A percentile compares a stretch with the other conserved stretches of the same genome.
These are phyloP conservation scores for Tranzscheliella williamsii DNA, from an alignment of 1,284 basidiomycete species.

Conservation along the genomic window DNA sequence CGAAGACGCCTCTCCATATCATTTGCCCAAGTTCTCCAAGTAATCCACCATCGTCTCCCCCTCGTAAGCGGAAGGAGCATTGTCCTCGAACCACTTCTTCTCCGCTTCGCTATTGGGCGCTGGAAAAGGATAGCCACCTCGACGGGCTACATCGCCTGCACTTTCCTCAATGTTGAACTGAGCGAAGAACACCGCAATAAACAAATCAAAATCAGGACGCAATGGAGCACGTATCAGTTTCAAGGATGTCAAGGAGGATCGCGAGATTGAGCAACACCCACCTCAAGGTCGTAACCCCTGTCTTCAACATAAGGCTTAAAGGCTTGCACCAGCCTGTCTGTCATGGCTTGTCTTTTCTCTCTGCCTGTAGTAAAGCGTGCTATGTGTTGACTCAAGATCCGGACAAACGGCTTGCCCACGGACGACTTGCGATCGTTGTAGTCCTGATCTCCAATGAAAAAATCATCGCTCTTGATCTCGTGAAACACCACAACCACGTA, in stretches of 20 bases:
- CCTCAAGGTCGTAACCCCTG: constrained; percentile 19
- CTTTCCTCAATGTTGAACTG: constrained; percentile 19
- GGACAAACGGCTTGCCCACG: constrained; percentile 17
- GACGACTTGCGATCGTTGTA: constrained; percentile 4
- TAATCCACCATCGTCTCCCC: constrained; percentile 18
- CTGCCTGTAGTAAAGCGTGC: constrained; percentile 7
- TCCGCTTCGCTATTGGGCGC: constrained; percentile 17
- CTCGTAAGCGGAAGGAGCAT: constrained; percentile 10
- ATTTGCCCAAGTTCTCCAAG: too few relatives aligned
- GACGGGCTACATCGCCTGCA: constrained; percentile 17
- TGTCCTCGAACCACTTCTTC: constrained; percentile 10
- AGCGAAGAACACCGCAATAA: not conserved
- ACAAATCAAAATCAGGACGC: not conserved
- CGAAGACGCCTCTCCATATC: too few relatives aligned
- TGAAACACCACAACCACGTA: constrained; percentile 16
- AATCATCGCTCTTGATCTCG: constrained; percentile 13
- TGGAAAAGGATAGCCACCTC: constrained; percentile 9
- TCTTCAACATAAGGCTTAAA: constrained; percentile 4
- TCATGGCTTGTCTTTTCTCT: constrained; percentile 2
- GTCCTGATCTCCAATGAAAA: constrained; percentile 16
- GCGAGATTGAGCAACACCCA: constrained; percentile 1
- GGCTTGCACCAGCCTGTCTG: constrained; percentile 2
- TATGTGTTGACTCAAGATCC: constrained; percentile 18
- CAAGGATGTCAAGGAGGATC: not conserved
- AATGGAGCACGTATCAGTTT: not conserved